Evolutionary conservation across 139 green algal genomes (phyloP).

Genomic region (Chlorella ohadii): DNA sequence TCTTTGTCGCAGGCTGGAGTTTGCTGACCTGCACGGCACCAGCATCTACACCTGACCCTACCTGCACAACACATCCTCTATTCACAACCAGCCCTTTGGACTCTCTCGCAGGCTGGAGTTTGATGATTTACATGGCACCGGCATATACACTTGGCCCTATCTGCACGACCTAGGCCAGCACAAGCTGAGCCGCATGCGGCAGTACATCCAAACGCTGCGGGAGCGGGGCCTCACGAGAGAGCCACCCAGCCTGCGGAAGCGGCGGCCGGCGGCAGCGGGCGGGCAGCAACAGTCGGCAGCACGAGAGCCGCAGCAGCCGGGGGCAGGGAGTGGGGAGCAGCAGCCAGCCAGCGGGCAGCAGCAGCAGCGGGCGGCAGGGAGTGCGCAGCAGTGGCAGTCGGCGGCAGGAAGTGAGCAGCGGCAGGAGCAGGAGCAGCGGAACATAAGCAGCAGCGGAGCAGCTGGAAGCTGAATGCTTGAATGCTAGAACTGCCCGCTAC

Average conservation of each 20-base stretch:
- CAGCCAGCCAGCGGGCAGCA: background rate
- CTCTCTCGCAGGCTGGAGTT: conserved; percentile 47
- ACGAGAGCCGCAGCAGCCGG: background rate
- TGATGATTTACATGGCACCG: conserved; percentile 66
- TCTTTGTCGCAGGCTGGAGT: conserved; percentile 34
- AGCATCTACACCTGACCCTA: conserved; percentile 70
- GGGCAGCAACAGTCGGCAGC: background rate
- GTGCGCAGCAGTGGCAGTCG: too few relatives aligned
- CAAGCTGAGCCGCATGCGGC: conserved; percentile 44
- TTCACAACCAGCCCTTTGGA: too few relatives aligned
- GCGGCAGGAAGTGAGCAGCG: too few relatives aligned
- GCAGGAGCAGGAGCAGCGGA: too few relatives aligned
- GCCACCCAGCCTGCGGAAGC: background rate
- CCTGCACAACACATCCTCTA: conserved; percentile 53
- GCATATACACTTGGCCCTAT: conserved; percentile 70
- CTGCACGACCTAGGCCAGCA: conserved; percentile 55
- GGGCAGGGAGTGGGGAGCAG: background rate
- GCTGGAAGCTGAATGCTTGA: too few relatives aligned
- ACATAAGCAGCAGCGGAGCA: too few relatives aligned
- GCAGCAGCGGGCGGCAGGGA: background rate
- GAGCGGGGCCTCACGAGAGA: conserved; percentile 23
- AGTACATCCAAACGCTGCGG: conserved; percentile 28
- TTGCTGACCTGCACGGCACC: conserved; percentile 68
- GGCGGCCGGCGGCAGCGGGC: background rate
- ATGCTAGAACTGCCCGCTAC: too few relatives aligned